Conservation (phyloP, 2,329 filamentous ascomycete species). For the Ustilaginoidea virens region DNA sequence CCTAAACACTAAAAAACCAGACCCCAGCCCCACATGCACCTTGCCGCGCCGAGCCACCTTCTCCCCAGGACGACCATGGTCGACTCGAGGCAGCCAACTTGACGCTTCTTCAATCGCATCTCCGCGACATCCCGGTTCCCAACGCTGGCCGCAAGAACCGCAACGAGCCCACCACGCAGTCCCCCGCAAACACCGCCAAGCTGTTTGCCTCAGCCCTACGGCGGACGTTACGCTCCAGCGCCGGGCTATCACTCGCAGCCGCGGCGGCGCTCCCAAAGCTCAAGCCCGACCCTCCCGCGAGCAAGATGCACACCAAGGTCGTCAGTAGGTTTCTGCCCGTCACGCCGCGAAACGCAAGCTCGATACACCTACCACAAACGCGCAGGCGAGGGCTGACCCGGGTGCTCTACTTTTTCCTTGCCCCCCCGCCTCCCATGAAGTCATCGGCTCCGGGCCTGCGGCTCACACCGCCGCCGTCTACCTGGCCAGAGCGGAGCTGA, state of each 20-base stretch:
- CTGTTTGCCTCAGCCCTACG: constrained; percentile 79
- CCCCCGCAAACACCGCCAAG: constrained; percentile 41
- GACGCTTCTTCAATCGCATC: too few species aligned
- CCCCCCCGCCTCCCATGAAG: too few species aligned
- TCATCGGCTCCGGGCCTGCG: constrained; percentile 88
- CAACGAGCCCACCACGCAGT: not conserved
- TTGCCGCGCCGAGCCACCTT: too few species aligned
- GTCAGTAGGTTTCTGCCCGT: constrained; percentile 51
- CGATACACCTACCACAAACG: too few species aligned
- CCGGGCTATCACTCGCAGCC: constrained; percentile 59
- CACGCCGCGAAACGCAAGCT: too few species aligned
- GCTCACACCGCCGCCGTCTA: constrained; percentile 97
- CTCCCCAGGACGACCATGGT: too few species aligned
- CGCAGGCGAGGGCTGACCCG: too few species aligned
- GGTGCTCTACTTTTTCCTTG: too few species aligned
- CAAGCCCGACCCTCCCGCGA: constrained; percentile 9
- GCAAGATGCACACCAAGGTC: constrained; percentile 83
- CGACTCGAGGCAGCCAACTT: too few species aligned
- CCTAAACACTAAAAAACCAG: too few species aligned
- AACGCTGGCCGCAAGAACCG: not conserved
- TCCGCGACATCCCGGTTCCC: too few species aligned
- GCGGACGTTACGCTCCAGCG: constrained; percentile 61
- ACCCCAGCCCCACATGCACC: too few species aligned
- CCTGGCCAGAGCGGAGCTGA: constrained; percentile 82
- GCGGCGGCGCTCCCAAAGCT: constrained; percentile 43